These are phyloP conservation scores for Ogataea siamensis DNA, from an alignment of 805 yeast genomes.

Conservation along the genomic window DNA sequence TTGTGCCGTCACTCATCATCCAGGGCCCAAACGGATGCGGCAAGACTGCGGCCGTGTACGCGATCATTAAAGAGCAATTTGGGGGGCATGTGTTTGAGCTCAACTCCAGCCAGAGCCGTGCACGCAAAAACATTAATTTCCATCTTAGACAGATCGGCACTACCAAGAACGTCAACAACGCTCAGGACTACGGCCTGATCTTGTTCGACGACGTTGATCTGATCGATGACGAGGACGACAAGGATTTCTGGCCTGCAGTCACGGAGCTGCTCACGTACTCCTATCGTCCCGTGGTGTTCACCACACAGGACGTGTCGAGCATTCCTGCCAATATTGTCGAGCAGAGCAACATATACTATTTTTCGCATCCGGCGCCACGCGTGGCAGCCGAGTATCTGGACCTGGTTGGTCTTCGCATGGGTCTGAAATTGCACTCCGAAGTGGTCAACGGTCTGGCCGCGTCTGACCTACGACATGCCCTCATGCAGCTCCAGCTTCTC, in stretches of 20 bases:
- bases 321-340: constrained; percentile 31
- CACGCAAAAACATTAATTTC: constrained; percentile 65
- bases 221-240: constrained; percentile 70
- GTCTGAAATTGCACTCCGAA: constrained; percentile 22
- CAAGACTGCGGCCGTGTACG: constrained; percentile 70
- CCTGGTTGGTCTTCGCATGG: constrained; percentile 28
- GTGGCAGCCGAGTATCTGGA: constrained; percentile 26
- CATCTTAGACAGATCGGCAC: constrained; percentile 78
- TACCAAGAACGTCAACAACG: constrained; percentile 68
- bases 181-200: constrained; percentile 54
- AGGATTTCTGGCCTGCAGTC: constrained; percentile 75
- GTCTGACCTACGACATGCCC: constrained; percentile 31
- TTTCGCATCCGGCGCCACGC: constrained; percentile 11
- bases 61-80: constrained; percentile 55
- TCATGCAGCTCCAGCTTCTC: constrained; percentile 32
- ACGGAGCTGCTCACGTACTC: constrained; percentile 50
- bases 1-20: constrained; percentile 62
- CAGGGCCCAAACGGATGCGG: constrained; percentile 76
- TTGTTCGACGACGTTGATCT: constrained; percentile 85
- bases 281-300: constrained; percentile 35
- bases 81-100: constrained; percentile 79
- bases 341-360: constrained; percentile 29
- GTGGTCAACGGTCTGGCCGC: constrained; percentile 18
- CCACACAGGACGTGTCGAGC: constrained; percentile 27
- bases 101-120: constrained; percentile 69